Base-by-base conservation (phyloP, 352 stramenopile genomes). In the Phytophthora cryptogea region DNA sequence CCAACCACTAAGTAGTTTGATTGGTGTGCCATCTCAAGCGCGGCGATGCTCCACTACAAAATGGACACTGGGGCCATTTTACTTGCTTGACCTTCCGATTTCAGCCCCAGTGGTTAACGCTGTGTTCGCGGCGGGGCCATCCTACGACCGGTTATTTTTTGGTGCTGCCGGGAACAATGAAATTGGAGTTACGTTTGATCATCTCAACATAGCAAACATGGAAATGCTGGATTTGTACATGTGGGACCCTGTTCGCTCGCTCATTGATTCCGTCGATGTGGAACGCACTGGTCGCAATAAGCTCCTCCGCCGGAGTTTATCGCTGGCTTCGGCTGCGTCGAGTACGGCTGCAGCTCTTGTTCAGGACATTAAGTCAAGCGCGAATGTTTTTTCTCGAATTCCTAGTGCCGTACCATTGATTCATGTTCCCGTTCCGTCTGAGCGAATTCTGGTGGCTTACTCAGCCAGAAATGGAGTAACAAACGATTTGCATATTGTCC, bases 181-280 rank as follows among this genome's bases (percentile, higher is more conserved):
- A 16, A 47, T 90, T 28, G 35, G 68, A 1, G 61, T 88, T 6
- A 75, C 68, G 4, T 65, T 87, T 23, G 78, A 90, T 42, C 73
- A 81, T 31, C 32, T 88, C 23, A 55, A 49, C 14, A 69, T 85
- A 5, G 52, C 57, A 39, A 90, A 83, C 45, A 51, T 88, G 40
- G 51, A 75, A 33, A 54, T 83, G 16, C 69, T 89, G 5, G 79
- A 89, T 39, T 83, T 80, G 16, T 88, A 86, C 33, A 79, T 86
- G 53, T 78, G 74, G 43, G 79, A 90, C 37, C 81, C 81, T 11
- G 76, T 90, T 37, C 75, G 78, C 5, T 78, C 70, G 14, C 54
- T 90, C 23, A 86, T 90, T 42, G 75, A 90, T 42, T 89, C 79
- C 0, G 81, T 90, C 17, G 81, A 90, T 67, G 68, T 80, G 9